phyloP scores from a whole-genome alignment of 2,329 filamentous ascomycete genomes.

The Xylaria sp. region DNA sequence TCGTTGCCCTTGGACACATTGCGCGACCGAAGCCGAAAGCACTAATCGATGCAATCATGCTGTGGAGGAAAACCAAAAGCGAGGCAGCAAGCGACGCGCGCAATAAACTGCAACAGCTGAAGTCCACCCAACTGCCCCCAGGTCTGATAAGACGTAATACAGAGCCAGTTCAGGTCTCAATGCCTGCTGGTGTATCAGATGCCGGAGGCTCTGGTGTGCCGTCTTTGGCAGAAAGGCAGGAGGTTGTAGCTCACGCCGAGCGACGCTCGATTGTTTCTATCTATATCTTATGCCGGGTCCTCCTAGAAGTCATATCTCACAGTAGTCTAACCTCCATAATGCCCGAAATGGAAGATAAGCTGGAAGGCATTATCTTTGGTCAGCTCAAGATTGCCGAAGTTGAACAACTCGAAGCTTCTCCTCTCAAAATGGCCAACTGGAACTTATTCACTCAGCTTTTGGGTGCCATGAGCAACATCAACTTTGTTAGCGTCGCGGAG shows the following conservation, averaged over 20 bases:
- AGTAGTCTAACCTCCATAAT: slow-evolving; percentile 84
- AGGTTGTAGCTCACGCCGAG: slow-evolving; percentile 80
- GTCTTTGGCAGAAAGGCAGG: slow-evolving; percentile 62
- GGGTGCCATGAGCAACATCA: slow-evolving; percentile 94
- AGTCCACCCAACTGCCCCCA: slow-evolving; percentile 47
- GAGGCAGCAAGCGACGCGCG: slow-evolving; percentile 79
- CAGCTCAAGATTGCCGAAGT: slow-evolving; percentile 89
- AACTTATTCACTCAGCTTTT: slow-evolving; percentile 90
- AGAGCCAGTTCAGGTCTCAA: slow-evolving; percentile 64
- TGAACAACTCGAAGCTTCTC: slow-evolving; percentile 77
- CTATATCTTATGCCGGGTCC: slow-evolving; percentile 90
- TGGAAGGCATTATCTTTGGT: slow-evolving; percentile 96
- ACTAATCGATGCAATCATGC: slow-evolving; percentile 95
- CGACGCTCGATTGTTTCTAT: slow-evolving; percentile 92
- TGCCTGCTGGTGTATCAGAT: slow-evolving; percentile 40
- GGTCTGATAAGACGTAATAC: slow-evolving; percentile 74
- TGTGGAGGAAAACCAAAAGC: slow-evolving; percentile 96
- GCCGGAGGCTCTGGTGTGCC: slow-evolving; percentile 43
- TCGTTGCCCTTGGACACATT: slow-evolving; percentile 91
- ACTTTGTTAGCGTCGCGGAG: slow-evolving; percentile 82
- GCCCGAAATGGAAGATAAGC: slow-evolving; percentile 87
- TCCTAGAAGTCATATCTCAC: slow-evolving; percentile 93
- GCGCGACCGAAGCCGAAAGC: slow-evolving; percentile 93
- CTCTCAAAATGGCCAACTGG: slow-evolving; percentile 92
- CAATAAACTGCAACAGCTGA: slow-evolving; percentile 60